phyloP scores from a whole-genome alignment of 106 monocot genomes.

The Agapanthus africanus region DNA sequence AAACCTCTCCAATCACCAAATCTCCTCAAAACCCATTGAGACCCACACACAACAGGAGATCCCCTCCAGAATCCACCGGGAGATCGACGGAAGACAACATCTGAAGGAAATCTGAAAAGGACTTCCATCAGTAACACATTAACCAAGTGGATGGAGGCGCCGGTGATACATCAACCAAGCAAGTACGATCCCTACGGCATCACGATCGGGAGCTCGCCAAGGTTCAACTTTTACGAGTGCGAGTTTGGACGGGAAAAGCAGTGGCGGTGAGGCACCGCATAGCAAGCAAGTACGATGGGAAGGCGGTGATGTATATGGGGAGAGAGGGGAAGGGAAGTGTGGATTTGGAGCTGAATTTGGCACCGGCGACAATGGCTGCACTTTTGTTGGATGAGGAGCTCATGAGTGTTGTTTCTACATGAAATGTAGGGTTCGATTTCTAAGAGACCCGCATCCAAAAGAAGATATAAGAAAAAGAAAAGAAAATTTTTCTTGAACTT shows the following conservation, averaged over 20 bases:
- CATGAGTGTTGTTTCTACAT: too few relatives aligned
- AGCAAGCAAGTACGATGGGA: not conserved
- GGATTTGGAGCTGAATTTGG: constrained; percentile 4
- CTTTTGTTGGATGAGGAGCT: not conserved
- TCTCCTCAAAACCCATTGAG: too few relatives aligned
- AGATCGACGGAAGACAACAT: too few relatives aligned
- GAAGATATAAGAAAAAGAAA: too few relatives aligned
- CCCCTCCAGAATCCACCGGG: too few relatives aligned
- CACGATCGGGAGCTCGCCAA: not conserved
- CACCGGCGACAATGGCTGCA: not conserved
- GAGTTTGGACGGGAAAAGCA: constrained; percentile 5
- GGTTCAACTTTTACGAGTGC: not conserved
- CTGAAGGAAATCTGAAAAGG: too few relatives aligned
- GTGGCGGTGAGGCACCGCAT: not conserved
- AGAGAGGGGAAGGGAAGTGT: constrained; percentile 4
- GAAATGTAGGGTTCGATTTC: too few relatives aligned
- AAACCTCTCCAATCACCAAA: too few relatives aligned
- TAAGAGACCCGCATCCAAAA: too few relatives aligned
- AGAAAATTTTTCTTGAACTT: too few relatives aligned
- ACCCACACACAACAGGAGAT: too few relatives aligned
- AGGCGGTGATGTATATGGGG: not conserved
- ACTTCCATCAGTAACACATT: too few relatives aligned
- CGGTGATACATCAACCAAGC: not conserved
- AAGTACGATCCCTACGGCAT: not conserved
- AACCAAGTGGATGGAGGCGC: not conserved